Base-by-base conservation (phyloP, 768 basidiomycete genomes). In the Naganishia vishniacii region DNA sequence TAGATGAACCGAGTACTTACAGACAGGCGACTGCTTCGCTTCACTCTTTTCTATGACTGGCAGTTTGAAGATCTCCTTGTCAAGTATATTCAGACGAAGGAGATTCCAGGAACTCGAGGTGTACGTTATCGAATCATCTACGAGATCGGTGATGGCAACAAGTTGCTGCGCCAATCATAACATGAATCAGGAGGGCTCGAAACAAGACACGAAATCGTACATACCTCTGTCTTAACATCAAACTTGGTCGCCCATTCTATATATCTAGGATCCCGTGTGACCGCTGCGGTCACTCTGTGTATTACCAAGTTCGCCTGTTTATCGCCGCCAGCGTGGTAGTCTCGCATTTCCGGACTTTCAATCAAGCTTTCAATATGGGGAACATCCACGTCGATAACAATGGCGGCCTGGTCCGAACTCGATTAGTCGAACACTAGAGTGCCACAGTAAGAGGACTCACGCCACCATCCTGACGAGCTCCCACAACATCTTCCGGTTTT, bases 31-130 rank as follows among this genome's bases (percentile, higher is more conserved):
- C 25, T n/a, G 28, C 15, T 47, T 29, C 49, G 23, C 20, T n/a
- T 32, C 47, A 12, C 26, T 12, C 53, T 58, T 45, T n/a, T 61
- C 59, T 0, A 78, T 78, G 71, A 82, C 84, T 0, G 86, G 88
- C 15, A 87, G 71, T 0, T 83, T 83, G 79, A 95, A 97, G 70
- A 92, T 83, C 1, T 82, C 75, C 0, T 81, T 67, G 69, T 94
- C 89, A 26, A 94, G 79, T 64, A 85, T 80, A 68, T 84, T 84
- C 16, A 97, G 80, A 53, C 85, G 82, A 20, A 89, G 81, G 65
- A 89, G 87, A 67, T 84, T 84, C 68, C 84, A 83, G 8, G 86
- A 86, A 2, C 85, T 83, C 32, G 85, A 85, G 2, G 85, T 86
- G 72, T 89, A 93, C 12, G 85, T 85, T 20, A 90, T 80, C 0